A percentile compares a stretch with the other conserved stretches of the same genome.
Evolutionary conservation across 345 rosid species (phyloP).

Genomic region (Jatropha curcas): DNA sequence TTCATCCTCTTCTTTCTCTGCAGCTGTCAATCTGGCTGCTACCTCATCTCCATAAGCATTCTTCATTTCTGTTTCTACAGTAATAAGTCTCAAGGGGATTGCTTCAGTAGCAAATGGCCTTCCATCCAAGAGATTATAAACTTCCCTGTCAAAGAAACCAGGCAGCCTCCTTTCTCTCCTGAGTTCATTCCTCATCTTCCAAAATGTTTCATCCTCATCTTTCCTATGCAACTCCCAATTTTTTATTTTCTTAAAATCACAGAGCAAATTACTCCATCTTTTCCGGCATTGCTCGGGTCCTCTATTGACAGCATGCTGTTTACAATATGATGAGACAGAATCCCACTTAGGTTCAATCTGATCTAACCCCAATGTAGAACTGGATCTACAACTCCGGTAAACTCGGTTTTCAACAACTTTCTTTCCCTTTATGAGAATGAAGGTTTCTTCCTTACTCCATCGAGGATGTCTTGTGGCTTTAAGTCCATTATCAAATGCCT

Average conservation of each 20-base stretch:
- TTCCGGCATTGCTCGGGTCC: constrained; percentile 31
- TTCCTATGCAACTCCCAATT: constrained; percentile 31
- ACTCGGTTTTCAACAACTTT: constrained; percentile 20
- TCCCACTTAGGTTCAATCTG: constrained; percentile 36
- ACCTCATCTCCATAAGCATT: constrained; percentile 2
- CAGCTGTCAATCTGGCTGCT: not conserved
- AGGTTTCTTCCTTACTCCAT: constrained; percentile 32
- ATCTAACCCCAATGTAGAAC: not conserved
- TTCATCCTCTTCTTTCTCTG: not conserved
- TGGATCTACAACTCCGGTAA: constrained; percentile 7
- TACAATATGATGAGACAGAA: constrained; percentile 28
- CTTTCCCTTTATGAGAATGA: constrained; percentile 35
- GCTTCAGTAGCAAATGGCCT: constrained; percentile 18
- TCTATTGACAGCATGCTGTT: constrained; percentile 24
- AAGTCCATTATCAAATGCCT: constrained; percentile 2
- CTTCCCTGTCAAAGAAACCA: constrained; percentile 29
- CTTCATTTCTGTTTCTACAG: constrained; percentile 3
- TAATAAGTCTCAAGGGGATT: constrained; percentile 27
- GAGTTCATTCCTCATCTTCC: constrained; percentile 31
- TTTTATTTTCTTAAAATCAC: constrained; percentile 40
- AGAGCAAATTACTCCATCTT: constrained; percentile 35
- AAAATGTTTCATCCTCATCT: constrained; percentile 32
- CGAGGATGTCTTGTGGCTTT: constrained; percentile 24
- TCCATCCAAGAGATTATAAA: constrained; percentile 29
- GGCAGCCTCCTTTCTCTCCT: constrained; percentile 39